These are phyloP conservation scores for Clavaria fumosa DNA, from an alignment of 768 basidiomycete genomes.

Conservation along the genomic window DNA sequence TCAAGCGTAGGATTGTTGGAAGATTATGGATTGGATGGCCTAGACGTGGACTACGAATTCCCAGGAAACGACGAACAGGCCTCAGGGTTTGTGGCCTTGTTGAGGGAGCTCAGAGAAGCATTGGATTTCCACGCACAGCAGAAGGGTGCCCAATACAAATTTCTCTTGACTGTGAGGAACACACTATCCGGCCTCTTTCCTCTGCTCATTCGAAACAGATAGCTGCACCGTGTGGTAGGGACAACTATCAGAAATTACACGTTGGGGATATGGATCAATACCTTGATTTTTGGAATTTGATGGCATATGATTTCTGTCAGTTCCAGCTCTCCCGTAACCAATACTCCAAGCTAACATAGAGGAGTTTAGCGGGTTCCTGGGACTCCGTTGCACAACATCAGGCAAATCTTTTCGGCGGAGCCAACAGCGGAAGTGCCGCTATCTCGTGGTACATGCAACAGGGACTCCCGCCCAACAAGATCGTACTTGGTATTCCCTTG, in stretches of 20 bases:
- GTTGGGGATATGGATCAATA: slow-evolving; percentile 74
- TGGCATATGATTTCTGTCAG: slow-evolving; percentile 77
- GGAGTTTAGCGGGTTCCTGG: slow-evolving; percentile 54
- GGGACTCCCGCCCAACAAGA: slow-evolving; percentile 64
- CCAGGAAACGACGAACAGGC: slow-evolving; percentile 70
- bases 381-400: slow-evolving; percentile 63
- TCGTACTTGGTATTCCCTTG: slow-evolving; percentile 83
- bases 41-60: slow-evolving; percentile 91
- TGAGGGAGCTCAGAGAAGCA: slow-evolving; percentile 57
- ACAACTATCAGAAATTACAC: slow-evolving; percentile 69
- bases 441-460: slow-evolving; percentile 54
- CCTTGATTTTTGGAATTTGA: slow-evolving; percentile 95
- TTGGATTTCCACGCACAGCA: slow-evolving; percentile 59
- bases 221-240: slow-evolving; percentile 83
- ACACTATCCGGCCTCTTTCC: slow-evolving; percentile 1
- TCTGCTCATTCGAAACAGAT: slow-evolving; percentile 37
- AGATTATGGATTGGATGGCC: slow-evolving; percentile 83
- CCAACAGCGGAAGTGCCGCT: slow-evolving; percentile 45
- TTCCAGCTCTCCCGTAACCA: neutral
- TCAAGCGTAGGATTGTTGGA: slow-evolving; percentile 70
- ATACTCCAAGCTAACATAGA: slow-evolving; percentile 1
- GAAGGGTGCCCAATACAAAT: slow-evolving; percentile 42
- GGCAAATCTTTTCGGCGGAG: slow-evolving; percentile 64
- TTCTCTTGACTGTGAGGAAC: slow-evolving; percentile 54
- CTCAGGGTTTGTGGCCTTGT: slow-evolving; percentile 64